Percentiles rank a stretch among this genome's conserved stretches.
These are phyloP conservation scores for Sporothrix pallida DNA, from an alignment of 2,329 filamentous ascomycete genomes.

Conservation along the genomic window DNA sequence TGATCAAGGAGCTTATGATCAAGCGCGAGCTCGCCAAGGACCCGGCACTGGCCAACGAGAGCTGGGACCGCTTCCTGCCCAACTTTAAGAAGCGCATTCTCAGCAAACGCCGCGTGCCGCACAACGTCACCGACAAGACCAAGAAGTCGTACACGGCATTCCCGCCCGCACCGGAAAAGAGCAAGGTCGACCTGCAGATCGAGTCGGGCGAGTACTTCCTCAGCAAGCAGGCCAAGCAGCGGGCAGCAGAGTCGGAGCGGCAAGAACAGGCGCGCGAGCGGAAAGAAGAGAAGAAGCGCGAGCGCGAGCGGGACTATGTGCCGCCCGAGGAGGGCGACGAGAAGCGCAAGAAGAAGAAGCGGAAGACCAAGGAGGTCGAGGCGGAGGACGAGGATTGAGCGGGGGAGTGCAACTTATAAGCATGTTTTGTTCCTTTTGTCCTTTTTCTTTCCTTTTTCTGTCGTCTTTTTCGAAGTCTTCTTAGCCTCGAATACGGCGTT, in stretches of 20 bases:
- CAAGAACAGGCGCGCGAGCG: slow-evolving; percentile 85
- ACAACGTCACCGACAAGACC: slow-evolving; percentile 87
- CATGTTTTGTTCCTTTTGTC: background rate
- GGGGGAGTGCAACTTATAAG: background rate
- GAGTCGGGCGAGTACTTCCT: slow-evolving; percentile 98
- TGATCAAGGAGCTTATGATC: slow-evolving; percentile 77
- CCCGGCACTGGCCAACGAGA: slow-evolving; percentile 81
- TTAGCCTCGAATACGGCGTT: background rate
- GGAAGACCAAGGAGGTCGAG: slow-evolving; percentile 38
- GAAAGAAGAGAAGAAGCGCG: slow-evolving; percentile 85
- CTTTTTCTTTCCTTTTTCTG: background rate
- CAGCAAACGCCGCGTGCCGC: slow-evolving; percentile 79
- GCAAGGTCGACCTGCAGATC: slow-evolving; percentile 97
- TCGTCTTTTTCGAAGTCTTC: background rate
- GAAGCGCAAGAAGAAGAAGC: slow-evolving; percentile 63
- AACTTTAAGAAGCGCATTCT: slow-evolving; percentile 96
- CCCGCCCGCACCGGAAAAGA: slow-evolving; percentile 96
- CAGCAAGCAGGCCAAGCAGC: slow-evolving; percentile 88
- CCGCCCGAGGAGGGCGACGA: slow-evolving; percentile 79
- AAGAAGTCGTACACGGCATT: slow-evolving; percentile 98
- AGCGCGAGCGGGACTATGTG: slow-evolving; percentile 84
- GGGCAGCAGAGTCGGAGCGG: slow-evolving; percentile 77
- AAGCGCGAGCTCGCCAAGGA: slow-evolving; percentile 82
- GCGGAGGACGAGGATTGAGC: slow-evolving; percentile 16
- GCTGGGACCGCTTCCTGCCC: slow-evolving; percentile 94